These are phyloP conservation scores for Botrytis pseudocinerea DNA, from an alignment of 2,329 filamentous ascomycete species.

Conservation along the genomic window DNA sequence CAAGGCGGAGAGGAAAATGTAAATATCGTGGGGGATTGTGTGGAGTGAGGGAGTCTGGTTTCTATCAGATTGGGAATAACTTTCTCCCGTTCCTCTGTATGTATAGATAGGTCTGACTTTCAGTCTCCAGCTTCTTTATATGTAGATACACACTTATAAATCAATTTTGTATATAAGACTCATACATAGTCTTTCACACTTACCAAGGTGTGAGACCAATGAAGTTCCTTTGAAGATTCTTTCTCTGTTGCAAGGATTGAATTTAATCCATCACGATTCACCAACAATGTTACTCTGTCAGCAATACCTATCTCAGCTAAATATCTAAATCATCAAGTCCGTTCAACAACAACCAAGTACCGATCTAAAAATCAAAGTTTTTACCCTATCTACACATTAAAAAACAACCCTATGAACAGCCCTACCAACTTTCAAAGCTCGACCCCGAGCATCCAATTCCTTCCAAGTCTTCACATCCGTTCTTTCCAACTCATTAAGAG, in stretches of 20 bases:
- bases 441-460: background rate
- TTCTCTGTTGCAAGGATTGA: background rate
- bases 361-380: background rate
- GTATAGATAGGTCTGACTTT: background rate
- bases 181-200: background rate
- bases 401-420: background rate
- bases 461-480: conserved; percentile 5
- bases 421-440: conserved; percentile 2
- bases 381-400: background rate
- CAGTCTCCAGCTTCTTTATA: background rate
- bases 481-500: conserved; percentile 5
- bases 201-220: background rate
- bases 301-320: background rate
- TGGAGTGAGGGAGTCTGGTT: background rate
- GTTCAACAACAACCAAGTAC: background rate
- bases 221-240: background rate
- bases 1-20: no score
- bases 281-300: background rate
- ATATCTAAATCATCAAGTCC: background rate
- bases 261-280: background rate
- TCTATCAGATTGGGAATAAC: background rate
- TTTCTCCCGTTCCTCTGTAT: background rate
- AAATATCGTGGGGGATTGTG: background rate
- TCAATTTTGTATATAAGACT: background rate
- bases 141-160: background rate